Evolutionary conservation across 2,329 filamentous ascomycete species (phyloP).

Genomic region (Tricladium varicosporioides): DNA sequence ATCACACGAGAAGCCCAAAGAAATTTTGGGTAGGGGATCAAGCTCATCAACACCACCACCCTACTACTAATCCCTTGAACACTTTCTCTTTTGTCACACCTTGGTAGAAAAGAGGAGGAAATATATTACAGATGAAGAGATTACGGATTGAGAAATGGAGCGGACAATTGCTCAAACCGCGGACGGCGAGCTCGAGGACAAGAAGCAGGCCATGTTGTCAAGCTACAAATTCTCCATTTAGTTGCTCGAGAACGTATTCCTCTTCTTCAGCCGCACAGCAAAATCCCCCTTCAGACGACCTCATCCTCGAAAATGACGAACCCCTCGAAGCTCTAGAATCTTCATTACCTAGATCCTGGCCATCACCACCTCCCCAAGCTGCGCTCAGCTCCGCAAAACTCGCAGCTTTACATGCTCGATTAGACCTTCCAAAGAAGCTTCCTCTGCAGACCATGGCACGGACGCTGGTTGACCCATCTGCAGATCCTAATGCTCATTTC

Average conservation of each 20-base stretch:
- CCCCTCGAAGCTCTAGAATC: constrained; percentile 35
- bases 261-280: constrained; percentile 7
- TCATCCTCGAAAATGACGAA: constrained; percentile 28
- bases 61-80: constrained; percentile 13
- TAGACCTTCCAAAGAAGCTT: constrained; percentile 77
- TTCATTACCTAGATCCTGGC: constrained; percentile 33
- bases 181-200: constrained; percentile 2
- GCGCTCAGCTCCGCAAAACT: constrained; percentile 81
- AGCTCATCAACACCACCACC: constrained; percentile 13
- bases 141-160: constrained; percentile 59
- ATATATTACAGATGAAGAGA: constrained; percentile 51
- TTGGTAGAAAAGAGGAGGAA: constrained; percentile 18
- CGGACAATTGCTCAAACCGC: constrained; percentile 52
- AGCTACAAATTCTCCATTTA: too few relatives aligned
- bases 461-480: constrained; percentile 80
- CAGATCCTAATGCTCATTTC: constrained; percentile 74
- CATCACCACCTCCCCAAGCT: constrained; percentile 68
- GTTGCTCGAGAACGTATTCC: neutral
- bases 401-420: constrained; percentile 84
- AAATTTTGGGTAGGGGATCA: constrained; percentile 24
- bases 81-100: constrained; percentile 10
- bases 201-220: constrained; percentile 42
- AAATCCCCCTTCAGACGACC: constrained; percentile 13
- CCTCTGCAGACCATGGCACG: constrained; percentile 84
- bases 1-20: constrained; percentile 16